Percentiles rank a stretch among this genome's conserved stretches.
These are phyloP conservation scores for Paspalum notatum DNA, from an alignment of 176 grass and related monocot genomes.

Conservation along the genomic window DNA sequence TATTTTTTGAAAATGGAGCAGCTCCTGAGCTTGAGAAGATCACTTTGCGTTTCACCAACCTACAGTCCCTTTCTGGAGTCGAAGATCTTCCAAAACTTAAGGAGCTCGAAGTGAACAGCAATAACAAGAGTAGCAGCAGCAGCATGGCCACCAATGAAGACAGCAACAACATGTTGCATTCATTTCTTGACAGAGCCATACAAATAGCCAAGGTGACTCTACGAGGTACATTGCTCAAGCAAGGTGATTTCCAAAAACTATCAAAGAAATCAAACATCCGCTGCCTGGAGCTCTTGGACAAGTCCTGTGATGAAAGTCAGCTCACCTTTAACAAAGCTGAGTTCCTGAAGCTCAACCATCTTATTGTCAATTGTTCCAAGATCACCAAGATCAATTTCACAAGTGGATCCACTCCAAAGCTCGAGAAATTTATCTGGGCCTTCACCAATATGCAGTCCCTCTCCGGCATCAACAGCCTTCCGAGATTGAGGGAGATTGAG, in stretches of 20 bases:
- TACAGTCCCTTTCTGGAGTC: neutral
- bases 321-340: conserved; percentile 10
- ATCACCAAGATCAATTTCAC: neutral
- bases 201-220: neutral
- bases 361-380: neutral
- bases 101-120: conserved; percentile 2
- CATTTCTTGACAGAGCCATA: neutral
- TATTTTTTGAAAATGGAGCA: neutral
- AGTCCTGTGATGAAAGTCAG: neutral
- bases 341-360: neutral
- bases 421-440: conserved; percentile 1
- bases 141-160: neutral
- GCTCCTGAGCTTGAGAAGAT: neutral
- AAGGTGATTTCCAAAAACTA: neutral
- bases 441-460: neutral
- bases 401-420: neutral
- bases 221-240: neutral
- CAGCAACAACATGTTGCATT: neutral
- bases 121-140: neutral
- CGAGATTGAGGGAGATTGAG: conserved; percentile 17
- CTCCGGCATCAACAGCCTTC: neutral
- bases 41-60: neutral
- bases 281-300: neutral
- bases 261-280: neutral
- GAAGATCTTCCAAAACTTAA: neutral